Percentiles rank a stretch among this genome's conserved stretches.
Evolutionary conservation across 345 rosid species (phyloP).

Genomic region (Acer saccharum): DNA sequence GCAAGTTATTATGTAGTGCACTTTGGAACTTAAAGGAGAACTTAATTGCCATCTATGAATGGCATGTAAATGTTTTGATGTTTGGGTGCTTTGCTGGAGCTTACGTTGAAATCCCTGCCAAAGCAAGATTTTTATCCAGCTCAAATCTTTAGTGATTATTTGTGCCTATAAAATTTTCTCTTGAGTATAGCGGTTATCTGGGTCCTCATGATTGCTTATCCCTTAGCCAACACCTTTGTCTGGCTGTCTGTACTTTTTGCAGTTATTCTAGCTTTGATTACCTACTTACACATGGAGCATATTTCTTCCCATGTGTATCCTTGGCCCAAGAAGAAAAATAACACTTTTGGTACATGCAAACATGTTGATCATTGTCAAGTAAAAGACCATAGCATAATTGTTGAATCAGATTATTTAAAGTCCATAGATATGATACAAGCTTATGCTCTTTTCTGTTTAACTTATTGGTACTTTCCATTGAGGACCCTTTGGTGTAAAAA

Average conservation of each 20-base stretch:
- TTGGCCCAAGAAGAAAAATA: neutral
- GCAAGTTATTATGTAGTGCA: neutral
- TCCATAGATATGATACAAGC: neutral
- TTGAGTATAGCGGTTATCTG: neutral
- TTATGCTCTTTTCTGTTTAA: neutral
- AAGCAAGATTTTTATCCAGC: neutral
- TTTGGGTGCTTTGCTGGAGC: neutral
- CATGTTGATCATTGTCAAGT: neutral
- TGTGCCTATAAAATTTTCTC: neutral
- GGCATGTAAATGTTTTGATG: neutral
- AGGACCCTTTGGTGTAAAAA: neutral
- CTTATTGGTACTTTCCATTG: neutral
- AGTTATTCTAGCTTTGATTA: neutral
- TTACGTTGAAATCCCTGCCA: neutral
- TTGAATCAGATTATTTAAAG: conserved; percentile 7
- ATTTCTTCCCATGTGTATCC: neutral
- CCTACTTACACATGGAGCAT: too few species aligned
- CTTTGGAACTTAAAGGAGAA: neutral
- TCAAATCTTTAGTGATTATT: neutral
- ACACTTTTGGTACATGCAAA: neutral
- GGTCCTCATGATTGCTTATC: neutral
- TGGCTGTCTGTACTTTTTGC: neutral
- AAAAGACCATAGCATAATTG: neutral
- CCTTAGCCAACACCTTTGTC: neutral
- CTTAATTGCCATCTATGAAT: neutral